Evolutionary conservation across 768 basidiomycete genomes (phyloP).

Genomic region (Sistotremastrum niveocremeum): DNA sequence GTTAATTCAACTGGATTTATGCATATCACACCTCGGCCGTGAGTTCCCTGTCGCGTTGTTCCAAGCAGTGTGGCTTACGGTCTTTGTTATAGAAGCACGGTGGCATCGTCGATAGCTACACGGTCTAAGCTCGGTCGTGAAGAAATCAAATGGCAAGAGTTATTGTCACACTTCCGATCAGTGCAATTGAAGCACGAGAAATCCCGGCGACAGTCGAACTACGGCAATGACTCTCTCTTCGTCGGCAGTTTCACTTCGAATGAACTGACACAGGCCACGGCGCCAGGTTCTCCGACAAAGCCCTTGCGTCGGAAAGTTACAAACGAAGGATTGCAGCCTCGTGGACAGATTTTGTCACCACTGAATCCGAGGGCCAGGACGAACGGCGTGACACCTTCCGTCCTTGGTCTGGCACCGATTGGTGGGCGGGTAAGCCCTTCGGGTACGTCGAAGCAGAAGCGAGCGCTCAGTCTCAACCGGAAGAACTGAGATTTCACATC

Average conservation of each 20-base stretch:
- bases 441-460: constrained; percentile 21
- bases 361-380: constrained; percentile 56
- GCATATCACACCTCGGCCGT: constrained; percentile 82
- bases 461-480: constrained; percentile 27
- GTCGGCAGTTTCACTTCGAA: constrained; percentile 29
- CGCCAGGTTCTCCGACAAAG: constrained; percentile 22
- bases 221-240: constrained; percentile 44
- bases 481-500: constrained; percentile 18
- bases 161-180: constrained; percentile 80
- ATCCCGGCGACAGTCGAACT: constrained; percentile 63
- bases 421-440: no score
- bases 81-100: neutral
- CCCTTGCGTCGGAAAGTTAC: constrained; percentile 50
- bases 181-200: constrained; percentile 90
- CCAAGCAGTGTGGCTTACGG: constrained; percentile 9
- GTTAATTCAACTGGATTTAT: constrained; percentile 92
- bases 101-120: constrained; percentile 19
- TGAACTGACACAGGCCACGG: constrained; percentile 23
- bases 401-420: no score
- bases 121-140: constrained; percentile 69
- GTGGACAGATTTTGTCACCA: constrained; percentile 43
- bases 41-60: constrained; percentile 15
- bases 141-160: constrained; percentile 96
- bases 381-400: constrained; percentile 17
- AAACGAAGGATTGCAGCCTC: constrained; percentile 27